Conservation (phyloP, 2,329 filamentous ascomycete genomes). For the Lasiodiplodia theobromae region DNA sequence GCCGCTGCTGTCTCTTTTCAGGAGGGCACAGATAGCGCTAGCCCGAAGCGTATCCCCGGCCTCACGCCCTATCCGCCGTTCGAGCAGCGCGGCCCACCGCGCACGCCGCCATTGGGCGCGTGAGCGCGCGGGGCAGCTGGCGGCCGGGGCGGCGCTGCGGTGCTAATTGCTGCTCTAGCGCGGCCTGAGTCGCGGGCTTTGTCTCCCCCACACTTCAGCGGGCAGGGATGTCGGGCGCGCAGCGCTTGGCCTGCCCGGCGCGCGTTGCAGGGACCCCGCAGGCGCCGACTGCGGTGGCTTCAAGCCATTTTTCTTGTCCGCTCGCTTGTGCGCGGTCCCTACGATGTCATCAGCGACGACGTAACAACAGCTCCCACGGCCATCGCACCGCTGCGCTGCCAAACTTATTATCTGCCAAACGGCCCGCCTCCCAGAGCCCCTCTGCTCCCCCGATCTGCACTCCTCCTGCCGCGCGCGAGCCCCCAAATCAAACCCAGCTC, state of each 20-base stretch:
- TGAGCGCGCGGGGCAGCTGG: background rate
- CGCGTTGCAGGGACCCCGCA: constrained; percentile 28
- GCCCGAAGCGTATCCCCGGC: constrained; percentile 15
- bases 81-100: constrained; percentile 18
- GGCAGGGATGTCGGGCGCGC: constrained; percentile 24
- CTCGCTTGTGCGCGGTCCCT: constrained; percentile 29
- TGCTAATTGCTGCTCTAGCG: constrained; percentile 28
- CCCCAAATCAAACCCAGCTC: constrained; percentile 21
- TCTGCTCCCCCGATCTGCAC: constrained; percentile 30
- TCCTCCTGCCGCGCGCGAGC: constrained; percentile 26
- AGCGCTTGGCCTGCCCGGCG: constrained; percentile 25
- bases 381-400: constrained; percentile 27
- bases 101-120: constrained; percentile 23
- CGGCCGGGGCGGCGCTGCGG: constrained; percentile 2
- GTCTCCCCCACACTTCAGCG: constrained; percentile 29
- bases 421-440: constrained; percentile 24
- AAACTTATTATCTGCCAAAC: constrained; percentile 30
- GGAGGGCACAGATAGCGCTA: constrained; percentile 20
- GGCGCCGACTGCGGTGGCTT: constrained; percentile 30
- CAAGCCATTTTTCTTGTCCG: constrained; percentile 26
- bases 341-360: constrained; percentile 30
- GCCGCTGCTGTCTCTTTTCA: constrained; percentile 25
- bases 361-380: constrained; percentile 28
- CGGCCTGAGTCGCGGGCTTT: constrained; percentile 27
- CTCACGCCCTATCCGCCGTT: constrained; percentile 24